phyloP scores from a whole-genome alignment of 2,329 filamentous ascomycete species.

The Xylaria hypoxylon region DNA sequence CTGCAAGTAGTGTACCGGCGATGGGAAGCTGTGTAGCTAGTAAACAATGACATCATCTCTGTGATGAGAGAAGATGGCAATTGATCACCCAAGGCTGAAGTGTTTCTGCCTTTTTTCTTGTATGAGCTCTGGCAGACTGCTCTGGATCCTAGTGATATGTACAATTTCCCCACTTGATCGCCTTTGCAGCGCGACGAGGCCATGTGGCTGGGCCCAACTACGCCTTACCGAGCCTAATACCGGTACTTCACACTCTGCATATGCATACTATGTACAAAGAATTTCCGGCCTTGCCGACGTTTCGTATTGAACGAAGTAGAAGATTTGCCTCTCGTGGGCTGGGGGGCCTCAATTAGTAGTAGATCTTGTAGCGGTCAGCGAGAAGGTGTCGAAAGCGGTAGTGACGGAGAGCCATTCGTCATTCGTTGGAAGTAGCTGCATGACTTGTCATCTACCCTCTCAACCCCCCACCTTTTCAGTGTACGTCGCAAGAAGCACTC shows the following conservation, averaged over 20 bases:
- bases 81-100: background rate
- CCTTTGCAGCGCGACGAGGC: conserved; percentile 8
- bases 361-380: conserved; percentile 19
- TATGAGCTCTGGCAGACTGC: background rate
- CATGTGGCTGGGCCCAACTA: conserved; percentile 19
- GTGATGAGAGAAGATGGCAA: background rate
- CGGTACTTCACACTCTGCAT: background rate
- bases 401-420: background rate
- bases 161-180: conserved; percentile 15
- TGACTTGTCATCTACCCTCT: conserved; percentile 9
- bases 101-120: background rate
- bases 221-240: conserved; percentile 6
- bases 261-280: background rate
- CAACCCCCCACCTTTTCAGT: too few relatives aligned
- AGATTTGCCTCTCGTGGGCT: background rate
- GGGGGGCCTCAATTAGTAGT: background rate
- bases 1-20: background rate
- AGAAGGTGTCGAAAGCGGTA: conserved; percentile 7
- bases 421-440: conserved; percentile 1
- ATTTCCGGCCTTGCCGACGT: conserved; percentile 2
- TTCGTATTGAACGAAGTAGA: conserved; percentile 1
- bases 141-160: conserved; percentile 1
- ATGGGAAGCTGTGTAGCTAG: background rate
- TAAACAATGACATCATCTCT: background rate
- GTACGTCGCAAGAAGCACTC: conserved; percentile 7